Percentiles rank a stretch among this genome's conserved stretches.
phyloP scores from a whole-genome alignment of 139 green algal species.

The Pleodorina starrii region DNA sequence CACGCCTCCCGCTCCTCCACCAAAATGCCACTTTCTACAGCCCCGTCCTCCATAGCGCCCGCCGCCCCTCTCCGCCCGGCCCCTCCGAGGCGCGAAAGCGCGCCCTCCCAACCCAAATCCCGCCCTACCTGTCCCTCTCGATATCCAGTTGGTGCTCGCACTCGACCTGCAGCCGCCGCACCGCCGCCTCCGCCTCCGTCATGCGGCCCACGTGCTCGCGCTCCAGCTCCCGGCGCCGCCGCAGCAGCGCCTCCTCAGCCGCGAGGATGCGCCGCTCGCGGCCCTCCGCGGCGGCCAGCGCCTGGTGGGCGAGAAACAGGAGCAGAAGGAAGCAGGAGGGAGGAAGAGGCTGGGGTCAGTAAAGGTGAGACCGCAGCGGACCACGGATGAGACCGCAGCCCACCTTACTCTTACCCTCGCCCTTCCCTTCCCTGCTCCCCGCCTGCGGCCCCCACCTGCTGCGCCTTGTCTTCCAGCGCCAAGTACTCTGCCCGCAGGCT shows the following conservation, averaged over 20 bases:
- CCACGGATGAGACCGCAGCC: background rate
- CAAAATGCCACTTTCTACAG: no score
- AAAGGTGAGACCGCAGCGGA: background rate
- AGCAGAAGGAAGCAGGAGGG: background rate
- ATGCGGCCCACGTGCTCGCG: constrained; percentile 66
- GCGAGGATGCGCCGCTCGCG: constrained; percentile 64
- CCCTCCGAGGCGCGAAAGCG: no score
- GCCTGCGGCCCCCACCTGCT: constrained; percentile 42
- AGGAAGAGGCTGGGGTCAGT: background rate
- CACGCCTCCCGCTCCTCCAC: no score
- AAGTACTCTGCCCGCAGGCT: constrained; percentile 50
- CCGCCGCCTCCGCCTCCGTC: constrained; percentile 75
- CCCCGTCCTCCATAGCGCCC: no score
- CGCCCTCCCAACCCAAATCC: no score
- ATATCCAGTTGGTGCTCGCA: constrained; percentile 83
- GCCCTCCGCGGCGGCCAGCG: constrained; percentile 59
- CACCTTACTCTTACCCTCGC: background rate
- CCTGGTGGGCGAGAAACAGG: constrained; percentile 5
- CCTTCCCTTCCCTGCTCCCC: background rate
- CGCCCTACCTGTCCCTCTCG: constrained; percentile 61
- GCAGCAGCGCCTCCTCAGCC: constrained; percentile 62
- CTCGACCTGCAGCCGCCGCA: constrained; percentile 77
- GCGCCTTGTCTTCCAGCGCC: constrained; percentile 59
- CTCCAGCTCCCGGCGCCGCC: constrained; percentile 71
- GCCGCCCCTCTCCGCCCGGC: no score